phyloP scores from a whole-genome alignment of 2,329 filamentous ascomycete species.

The Plenodomus tracheiphilus region DNA sequence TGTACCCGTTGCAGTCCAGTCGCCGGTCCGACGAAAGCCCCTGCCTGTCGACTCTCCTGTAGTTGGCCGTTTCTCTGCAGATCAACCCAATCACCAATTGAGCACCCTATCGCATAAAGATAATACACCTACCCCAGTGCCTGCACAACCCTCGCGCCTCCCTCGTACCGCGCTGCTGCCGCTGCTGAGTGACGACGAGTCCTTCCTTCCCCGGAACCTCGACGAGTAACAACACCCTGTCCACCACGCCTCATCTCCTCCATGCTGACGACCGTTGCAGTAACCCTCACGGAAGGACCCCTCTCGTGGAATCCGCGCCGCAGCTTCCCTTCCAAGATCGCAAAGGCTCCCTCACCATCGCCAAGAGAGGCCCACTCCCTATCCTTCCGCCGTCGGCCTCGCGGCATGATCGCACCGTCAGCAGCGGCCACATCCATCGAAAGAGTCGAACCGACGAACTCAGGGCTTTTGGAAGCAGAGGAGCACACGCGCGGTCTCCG shows the following conservation, averaged over 20 bases:
- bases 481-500: conserved; percentile 36
- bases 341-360: conserved; percentile 25
- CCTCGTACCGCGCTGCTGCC: conserved; percentile 33
- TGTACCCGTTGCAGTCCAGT: conserved; percentile 26
- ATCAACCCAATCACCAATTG: conserved; percentile 43
- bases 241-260: conserved; percentile 4
- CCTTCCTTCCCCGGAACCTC: conserved; percentile 43
- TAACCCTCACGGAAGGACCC: conserved; percentile 41
- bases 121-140: conserved; percentile 21
- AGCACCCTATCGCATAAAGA: conserved; percentile 16
- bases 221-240: conserved; percentile 36
- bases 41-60: conserved; percentile 57
- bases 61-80: conserved; percentile 47
- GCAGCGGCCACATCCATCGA: conserved; percentile 36
- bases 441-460: conserved; percentile 31
- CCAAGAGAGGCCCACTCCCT: conserved; percentile 9
- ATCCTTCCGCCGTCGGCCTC: conserved; percentile 12
- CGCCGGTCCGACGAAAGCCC: conserved; percentile 58
- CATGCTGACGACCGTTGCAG: conserved; percentile 27
- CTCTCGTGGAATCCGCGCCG: conserved; percentile 29
- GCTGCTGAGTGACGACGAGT: conserved; percentile 36
- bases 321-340: conserved; percentile 25
- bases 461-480: conserved; percentile 21
- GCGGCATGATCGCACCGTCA: conserved; percentile 43
- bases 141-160: conserved; percentile 25